Conservation (phyloP, 257 asterid species). For the Nicotiana attenuata region DNA sequence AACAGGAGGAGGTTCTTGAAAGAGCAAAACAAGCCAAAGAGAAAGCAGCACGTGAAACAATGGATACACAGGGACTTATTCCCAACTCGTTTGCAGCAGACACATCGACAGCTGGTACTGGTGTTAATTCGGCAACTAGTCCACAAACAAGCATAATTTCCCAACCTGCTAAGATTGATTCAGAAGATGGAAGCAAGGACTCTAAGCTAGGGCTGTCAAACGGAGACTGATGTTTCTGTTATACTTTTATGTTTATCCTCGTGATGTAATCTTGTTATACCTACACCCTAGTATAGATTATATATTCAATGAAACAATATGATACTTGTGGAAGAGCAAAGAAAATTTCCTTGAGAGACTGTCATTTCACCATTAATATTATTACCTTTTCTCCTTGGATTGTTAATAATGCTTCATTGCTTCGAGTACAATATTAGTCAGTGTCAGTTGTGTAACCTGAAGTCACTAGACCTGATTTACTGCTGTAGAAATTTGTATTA, state of each 20-base stretch:
- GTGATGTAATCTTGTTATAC: background rate
- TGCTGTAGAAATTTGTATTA: background rate
- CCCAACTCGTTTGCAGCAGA: slow-evolving; percentile 26
- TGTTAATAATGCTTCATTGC: background rate
- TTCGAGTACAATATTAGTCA: background rate
- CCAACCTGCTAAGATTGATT: background rate
- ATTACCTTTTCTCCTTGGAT: background rate
- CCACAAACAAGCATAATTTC: slow-evolving; percentile 4
- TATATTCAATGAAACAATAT: background rate
- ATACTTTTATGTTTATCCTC: background rate
- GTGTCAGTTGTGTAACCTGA: background rate
- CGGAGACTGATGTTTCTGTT: slow-evolving; percentile 32
- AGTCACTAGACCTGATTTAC: background rate
- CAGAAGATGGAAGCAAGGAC: slow-evolving; percentile 23
- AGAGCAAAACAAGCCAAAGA: slow-evolving; percentile 79
- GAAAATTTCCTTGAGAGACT: background rate
- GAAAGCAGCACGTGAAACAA: slow-evolving; percentile 59
- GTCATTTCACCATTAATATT: background rate
- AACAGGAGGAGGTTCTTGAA: slow-evolving; percentile 76
- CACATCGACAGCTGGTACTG: slow-evolving; percentile 20
- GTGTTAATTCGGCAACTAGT: slow-evolving; percentile 16
- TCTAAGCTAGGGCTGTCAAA: slow-evolving; percentile 22
- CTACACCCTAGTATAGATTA: background rate
- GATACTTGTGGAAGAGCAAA: background rate
- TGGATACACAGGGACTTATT: slow-evolving; percentile 40